phyloP scores from a whole-genome alignment of 192 early-diverging fungal genomes.

The Coemansia sp. region DNA sequence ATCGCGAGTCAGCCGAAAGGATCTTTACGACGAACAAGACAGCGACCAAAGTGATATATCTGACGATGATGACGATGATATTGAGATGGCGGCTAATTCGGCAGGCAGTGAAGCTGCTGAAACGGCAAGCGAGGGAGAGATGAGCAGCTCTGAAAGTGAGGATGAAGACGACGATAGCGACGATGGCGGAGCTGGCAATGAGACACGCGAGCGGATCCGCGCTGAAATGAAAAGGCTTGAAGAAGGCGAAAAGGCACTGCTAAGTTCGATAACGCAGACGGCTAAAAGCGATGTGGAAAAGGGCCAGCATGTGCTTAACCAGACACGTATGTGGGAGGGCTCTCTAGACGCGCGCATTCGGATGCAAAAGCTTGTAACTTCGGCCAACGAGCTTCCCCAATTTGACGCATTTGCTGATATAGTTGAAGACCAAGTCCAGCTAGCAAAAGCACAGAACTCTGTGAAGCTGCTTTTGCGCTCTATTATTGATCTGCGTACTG shows the following conservation, averaged over 20 bases:
- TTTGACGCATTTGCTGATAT: conserved; percentile 18
- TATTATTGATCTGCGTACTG: conserved; percentile 25
- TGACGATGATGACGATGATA: conserved; percentile 29
- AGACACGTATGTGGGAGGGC: conserved; percentile 81
- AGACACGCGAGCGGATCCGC: conserved; percentile 41
- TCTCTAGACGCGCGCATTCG: conserved; percentile 85
- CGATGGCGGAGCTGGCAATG: conserved; percentile 22
- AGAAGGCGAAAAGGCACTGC: conserved; percentile 79
- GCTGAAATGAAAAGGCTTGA: conserved; percentile 72
- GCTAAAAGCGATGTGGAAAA: conserved; percentile 82
- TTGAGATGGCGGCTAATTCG: conserved; percentile 17
- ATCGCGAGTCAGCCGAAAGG: conserved; percentile 64
- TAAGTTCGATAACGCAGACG: conserved; percentile 72
- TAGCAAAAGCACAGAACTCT: conserved; percentile 20
- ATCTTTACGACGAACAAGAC: conserved; percentile 55
- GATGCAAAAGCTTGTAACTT: conserved; percentile 70
- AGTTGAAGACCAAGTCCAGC: conserved; percentile 11
- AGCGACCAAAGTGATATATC: conserved; percentile 38
- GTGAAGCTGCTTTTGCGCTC: conserved; percentile 27
- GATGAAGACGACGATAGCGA: conserved; percentile 21
- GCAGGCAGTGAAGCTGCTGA: conserved; percentile 9
- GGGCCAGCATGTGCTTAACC: conserved; percentile 85
- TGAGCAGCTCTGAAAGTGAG: conserved; percentile 17
- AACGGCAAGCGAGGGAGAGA: conserved; percentile 30
- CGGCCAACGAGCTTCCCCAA: conserved; percentile 81